phyloP scores from a whole-genome alignment of 306 rosid species.

The Pachyrhizus erosus region DNA sequence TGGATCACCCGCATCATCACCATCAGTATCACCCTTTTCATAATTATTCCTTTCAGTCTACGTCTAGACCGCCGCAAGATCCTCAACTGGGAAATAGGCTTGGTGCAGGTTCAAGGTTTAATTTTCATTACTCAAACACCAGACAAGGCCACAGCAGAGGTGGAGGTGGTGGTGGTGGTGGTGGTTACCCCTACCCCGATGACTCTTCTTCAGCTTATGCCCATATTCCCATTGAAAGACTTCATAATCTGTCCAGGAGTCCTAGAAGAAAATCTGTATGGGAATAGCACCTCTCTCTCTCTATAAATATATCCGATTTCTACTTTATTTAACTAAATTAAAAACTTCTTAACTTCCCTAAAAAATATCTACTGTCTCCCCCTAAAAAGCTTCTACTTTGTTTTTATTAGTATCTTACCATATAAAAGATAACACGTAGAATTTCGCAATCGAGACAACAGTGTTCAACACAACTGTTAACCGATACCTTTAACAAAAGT shows the following conservation, averaged over 20 bases:
- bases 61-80: conserved; percentile 42
- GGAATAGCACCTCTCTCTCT: conserved; percentile 19
- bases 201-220: conserved; percentile 32
- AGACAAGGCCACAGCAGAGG: conserved; percentile 37
- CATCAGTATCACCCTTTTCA: background rate
- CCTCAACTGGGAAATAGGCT: background rate
- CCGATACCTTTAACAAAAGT: too few relatives aligned
- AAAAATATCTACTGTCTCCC: too few relatives aligned
- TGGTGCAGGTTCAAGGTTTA: background rate
- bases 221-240: conserved; percentile 41
- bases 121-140: conserved; percentile 31
- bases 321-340: too few relatives aligned
- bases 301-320: too few relatives aligned
- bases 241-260: conserved; percentile 50
- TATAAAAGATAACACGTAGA: too few relatives aligned
- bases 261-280: conserved; percentile 44
- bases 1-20: background rate
- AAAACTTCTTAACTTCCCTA: too few relatives aligned
- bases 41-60: background rate
- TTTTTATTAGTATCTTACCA: too few relatives aligned
- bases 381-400: too few relatives aligned
- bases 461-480: background rate
- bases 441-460: too few relatives aligned
- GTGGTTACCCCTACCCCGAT: conserved; percentile 35
- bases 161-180: background rate